Percentiles rank a stretch among this genome's conserved stretches.
Conservation (phyloP, 371 early-diverging fungal genomes). For the Funneliformis caledonium region DNA sequence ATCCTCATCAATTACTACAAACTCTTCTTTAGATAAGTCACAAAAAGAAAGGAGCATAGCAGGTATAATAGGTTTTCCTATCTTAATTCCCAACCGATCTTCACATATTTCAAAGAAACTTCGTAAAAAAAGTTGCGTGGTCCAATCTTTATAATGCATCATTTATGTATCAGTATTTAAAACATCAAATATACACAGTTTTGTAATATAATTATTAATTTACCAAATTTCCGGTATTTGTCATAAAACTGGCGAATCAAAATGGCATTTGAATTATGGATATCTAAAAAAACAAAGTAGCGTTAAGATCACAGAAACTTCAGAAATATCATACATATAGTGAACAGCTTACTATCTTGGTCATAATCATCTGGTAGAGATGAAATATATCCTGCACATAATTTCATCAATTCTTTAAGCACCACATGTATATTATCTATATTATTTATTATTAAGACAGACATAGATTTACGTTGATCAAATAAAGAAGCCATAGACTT, state of each 20-base stretch:
- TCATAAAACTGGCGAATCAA: conserved; percentile 9
- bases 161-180: background rate
- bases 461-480: background rate
- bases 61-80: conserved; percentile 4
- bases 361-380: background rate
- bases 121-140: conserved; percentile 11
- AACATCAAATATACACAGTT: background rate
- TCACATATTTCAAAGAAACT: conserved; percentile 6
- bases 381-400: background rate
- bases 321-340: background rate
- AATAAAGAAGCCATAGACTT: background rate
- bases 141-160: conserved; percentile 15
- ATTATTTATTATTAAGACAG: background rate
- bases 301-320: background rate
- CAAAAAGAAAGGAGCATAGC: conserved; percentile 23
- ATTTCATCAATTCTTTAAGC: conserved; percentile 6
- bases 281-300: background rate
- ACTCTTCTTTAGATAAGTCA: conserved; percentile 17
- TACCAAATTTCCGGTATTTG: conserved; percentile 15
- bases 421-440: background rate
- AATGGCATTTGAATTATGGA: background rate
- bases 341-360: background rate
- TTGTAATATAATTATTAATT: background rate
- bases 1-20: background rate
- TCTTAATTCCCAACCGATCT: background rate